A percentile compares a stretch with the other conserved stretches of the same genome.
Evolutionary conservation across 768 basidiomycete genomes (phyloP).

Genomic region (Kwoniella sp.): DNA sequence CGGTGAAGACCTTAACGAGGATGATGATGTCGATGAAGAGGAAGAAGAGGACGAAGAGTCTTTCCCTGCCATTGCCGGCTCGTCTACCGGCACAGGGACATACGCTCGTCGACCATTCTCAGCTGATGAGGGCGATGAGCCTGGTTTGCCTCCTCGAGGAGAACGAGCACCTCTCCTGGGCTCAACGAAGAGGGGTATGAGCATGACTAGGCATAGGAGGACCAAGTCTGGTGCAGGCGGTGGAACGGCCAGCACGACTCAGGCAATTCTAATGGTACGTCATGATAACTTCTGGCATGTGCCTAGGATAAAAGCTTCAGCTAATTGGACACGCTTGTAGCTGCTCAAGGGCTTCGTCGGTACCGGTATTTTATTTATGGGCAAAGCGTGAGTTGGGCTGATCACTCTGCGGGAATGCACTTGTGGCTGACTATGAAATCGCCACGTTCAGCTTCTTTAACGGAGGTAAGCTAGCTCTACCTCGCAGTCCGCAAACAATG

Average conservation of each 20-base stretch:
- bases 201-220: constrained; percentile 54
- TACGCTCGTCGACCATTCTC: constrained; percentile 40
- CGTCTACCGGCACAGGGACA: constrained; percentile 33
- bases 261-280: constrained; percentile 88
- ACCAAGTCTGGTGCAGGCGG: constrained; percentile 63
- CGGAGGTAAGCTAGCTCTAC: constrained; percentile 60
- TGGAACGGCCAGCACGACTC: constrained; percentile 87
- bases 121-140: constrained; percentile 9
- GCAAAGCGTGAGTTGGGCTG: constrained; percentile 71
- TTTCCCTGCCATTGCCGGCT: constrained; percentile 8
- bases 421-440: background rate
- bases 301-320: background rate
- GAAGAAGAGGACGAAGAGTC: constrained; percentile 62
- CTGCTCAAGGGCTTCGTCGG: constrained; percentile 91
- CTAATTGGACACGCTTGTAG: constrained; percentile 57
- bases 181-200: constrained; percentile 28
- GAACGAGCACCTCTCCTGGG: constrained; percentile 50
- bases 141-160: constrained; percentile 16
- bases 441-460: constrained; percentile 78
- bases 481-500: background rate
- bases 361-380: constrained; percentile 92
- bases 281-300: background rate
- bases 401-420: background rate
- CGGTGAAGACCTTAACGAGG: constrained; percentile 84
- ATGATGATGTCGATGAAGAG: constrained; percentile 75